Conservation (phyloP, 129 eudicot species). For the Helichrysum umbraculigerum region DNA sequence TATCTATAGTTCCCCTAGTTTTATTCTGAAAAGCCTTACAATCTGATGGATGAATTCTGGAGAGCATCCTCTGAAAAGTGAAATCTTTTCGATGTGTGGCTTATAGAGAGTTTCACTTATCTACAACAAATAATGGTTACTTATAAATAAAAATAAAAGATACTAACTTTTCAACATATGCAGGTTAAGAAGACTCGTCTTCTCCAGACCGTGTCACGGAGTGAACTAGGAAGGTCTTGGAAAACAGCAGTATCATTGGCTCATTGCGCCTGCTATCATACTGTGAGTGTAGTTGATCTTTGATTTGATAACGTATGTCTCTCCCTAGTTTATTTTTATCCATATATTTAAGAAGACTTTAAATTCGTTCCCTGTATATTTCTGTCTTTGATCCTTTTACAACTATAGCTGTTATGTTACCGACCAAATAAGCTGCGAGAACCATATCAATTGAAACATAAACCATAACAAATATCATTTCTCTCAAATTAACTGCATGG, state of each 20-base stretch:
- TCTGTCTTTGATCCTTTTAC: not conserved
- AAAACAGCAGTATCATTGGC: conserved; percentile 57
- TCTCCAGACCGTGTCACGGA: conserved; percentile 69
- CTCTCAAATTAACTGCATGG: conserved; percentile 91
- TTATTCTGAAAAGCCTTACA: conserved; percentile 37
- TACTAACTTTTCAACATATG: not conserved
- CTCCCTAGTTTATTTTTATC: not conserved
- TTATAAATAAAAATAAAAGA: not conserved
- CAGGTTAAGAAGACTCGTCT: not conserved
- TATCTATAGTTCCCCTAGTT: not conserved
- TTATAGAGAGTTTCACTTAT: conserved; percentile 66
- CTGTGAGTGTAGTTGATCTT: not conserved
- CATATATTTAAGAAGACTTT: conserved; percentile 40
- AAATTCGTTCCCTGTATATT: conserved; percentile 77
- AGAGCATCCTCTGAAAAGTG: conserved; percentile 81
- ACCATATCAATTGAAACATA: conserved; percentile 93
- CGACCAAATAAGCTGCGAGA: conserved; percentile 91
- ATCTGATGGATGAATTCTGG: conserved; percentile 76
- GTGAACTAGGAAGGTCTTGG: conserved; percentile 85
- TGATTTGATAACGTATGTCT: conserved; percentile 18
- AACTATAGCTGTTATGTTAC: conserved; percentile 82
- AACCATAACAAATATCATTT: conserved; percentile 87
- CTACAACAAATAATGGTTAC: conserved; percentile 43
- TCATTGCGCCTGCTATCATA: not conserved
- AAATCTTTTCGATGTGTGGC: conserved; percentile 52